Evolutionary conservation across 208 protist genomes (phyloP).

Genomic region (Entamoeba moshkovskii): DNA sequence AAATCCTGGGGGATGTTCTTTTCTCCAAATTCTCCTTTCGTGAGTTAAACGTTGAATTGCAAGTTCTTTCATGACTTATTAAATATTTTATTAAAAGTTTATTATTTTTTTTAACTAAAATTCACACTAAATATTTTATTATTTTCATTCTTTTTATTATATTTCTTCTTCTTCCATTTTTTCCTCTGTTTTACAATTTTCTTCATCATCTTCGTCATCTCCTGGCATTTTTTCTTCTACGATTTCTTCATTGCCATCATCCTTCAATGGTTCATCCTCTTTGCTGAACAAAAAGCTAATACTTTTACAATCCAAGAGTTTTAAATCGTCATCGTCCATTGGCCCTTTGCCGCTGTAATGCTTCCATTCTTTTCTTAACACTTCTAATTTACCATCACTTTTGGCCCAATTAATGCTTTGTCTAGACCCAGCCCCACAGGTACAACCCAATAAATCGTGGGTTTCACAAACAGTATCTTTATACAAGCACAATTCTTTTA

Average conservation of each 20-base stretch:
- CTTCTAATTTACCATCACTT: not conserved
- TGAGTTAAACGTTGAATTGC: conserved; percentile 8
- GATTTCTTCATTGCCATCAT: not conserved
- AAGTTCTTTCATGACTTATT: not conserved
- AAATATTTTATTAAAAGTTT: no score
- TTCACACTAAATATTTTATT: no score
- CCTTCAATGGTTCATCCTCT: not conserved
- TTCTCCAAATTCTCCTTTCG: conserved; percentile 26
- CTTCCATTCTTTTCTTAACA: not conserved
- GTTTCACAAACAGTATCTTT: conserved; percentile 4
- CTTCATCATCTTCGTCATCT: not conserved
- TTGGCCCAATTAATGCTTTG: not conserved
- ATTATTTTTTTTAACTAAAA: no score
- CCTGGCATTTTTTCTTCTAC: not conserved
- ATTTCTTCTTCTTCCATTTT: not conserved
- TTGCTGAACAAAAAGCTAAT: not conserved
- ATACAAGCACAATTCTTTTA: not conserved
- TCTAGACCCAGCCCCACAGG: not conserved
- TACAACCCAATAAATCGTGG: not conserved
- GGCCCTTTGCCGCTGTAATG: not conserved
- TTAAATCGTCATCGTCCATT: not conserved
- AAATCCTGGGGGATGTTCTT: conserved; percentile 30
- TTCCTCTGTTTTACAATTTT: not conserved
- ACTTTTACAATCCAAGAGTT: no score
- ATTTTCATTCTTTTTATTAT: not conserved